phyloP scores from a whole-genome alignment of 164 flowering plant genomes.

The Kalanchoe fedtschenkoi region DNA sequence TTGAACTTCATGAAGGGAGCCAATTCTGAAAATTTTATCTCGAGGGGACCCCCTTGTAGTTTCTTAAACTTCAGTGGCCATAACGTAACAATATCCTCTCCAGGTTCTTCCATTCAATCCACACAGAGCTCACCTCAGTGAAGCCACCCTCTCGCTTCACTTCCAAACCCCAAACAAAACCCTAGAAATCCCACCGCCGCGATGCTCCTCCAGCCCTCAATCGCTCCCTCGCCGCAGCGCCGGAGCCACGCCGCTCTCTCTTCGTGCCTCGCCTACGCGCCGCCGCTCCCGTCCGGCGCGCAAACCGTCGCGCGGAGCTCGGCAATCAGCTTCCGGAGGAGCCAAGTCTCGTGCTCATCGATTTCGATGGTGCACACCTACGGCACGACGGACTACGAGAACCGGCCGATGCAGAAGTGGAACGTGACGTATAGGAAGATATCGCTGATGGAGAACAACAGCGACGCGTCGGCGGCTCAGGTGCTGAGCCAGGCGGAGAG shows the following conservation, averaged over 20 bases:
- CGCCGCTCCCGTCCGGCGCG: not conserved
- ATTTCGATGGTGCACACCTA: constrained; percentile 46
- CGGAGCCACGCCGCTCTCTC: not conserved
- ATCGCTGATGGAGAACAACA: constrained; percentile 44
- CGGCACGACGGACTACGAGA: constrained; percentile 58
- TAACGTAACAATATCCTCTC: too few relatives aligned
- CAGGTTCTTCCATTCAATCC: too few relatives aligned
- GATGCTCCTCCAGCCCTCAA: too few relatives aligned
- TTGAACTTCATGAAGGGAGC: too few relatives aligned
- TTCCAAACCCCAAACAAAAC: too few relatives aligned
- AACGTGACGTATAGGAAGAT: constrained; percentile 43
- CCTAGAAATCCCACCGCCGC: too few relatives aligned
- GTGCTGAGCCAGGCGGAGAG: constrained; percentile 51
- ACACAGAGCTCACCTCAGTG: too few relatives aligned
- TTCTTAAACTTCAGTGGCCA: too few relatives aligned
- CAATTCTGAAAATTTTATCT: too few relatives aligned
- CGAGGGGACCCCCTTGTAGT: too few relatives aligned
- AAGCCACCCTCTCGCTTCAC: too few relatives aligned
- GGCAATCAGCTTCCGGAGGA: not conserved
- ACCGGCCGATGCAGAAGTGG: constrained; percentile 46
- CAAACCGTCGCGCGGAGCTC: not conserved
- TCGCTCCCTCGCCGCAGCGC: too few relatives aligned
- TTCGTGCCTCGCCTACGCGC: not conserved
- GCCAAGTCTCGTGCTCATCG: constrained; percentile 19
- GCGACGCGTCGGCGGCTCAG: constrained; percentile 35